phyloP scores from a whole-genome alignment of 148 eudicot genomes.

The Rhododendron mucronatum region DNA sequence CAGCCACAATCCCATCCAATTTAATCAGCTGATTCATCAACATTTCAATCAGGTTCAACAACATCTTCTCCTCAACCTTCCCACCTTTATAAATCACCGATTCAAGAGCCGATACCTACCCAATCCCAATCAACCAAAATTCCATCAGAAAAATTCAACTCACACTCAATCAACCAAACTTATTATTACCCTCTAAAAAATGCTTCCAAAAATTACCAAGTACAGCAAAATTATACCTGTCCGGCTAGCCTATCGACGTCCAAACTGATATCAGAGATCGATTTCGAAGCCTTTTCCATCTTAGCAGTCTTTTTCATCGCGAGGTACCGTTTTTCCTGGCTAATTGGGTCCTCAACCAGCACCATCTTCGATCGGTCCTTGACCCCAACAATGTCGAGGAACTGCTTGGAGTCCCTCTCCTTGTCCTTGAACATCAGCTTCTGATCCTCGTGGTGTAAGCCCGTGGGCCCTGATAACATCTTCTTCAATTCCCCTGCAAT shows the following conservation, averaged over 20 bases:
- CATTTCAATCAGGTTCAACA: slow-evolving; percentile 49
- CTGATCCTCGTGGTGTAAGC: slow-evolving; percentile 87
- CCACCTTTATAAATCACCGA: slow-evolving; percentile 62
- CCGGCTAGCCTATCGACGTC: slow-evolving; percentile 80
- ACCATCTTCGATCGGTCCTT: slow-evolving; percentile 83
- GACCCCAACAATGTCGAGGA: slow-evolving; percentile 64
- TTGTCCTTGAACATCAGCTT: slow-evolving; percentile 69
- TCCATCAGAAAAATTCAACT: background rate
- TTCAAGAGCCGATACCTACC: slow-evolving; percentile 72
- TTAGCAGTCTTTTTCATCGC: slow-evolving; percentile 72
- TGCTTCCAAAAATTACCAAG: background rate
- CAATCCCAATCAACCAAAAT: slow-evolving; percentile 15
- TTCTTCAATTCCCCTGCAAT: slow-evolving; percentile 88
- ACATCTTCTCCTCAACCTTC: slow-evolving; percentile 60
- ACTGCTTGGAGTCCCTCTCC: slow-evolving; percentile 69
- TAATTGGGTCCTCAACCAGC: slow-evolving; percentile 69
- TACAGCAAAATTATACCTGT: slow-evolving; percentile 38
- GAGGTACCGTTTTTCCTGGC: slow-evolving; percentile 70
- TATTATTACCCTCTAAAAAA: background rate
- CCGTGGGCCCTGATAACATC: slow-evolving; percentile 66
- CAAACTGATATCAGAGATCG: slow-evolving; percentile 68
- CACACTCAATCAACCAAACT: background rate
- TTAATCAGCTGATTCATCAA: slow-evolving; percentile 82
- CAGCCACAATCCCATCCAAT: slow-evolving; percentile 63
- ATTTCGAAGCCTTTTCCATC: slow-evolving; percentile 72